Base-by-base conservation (phyloP, 2,329 filamentous ascomycete genomes). In the Exophiala spinifera region DNA sequence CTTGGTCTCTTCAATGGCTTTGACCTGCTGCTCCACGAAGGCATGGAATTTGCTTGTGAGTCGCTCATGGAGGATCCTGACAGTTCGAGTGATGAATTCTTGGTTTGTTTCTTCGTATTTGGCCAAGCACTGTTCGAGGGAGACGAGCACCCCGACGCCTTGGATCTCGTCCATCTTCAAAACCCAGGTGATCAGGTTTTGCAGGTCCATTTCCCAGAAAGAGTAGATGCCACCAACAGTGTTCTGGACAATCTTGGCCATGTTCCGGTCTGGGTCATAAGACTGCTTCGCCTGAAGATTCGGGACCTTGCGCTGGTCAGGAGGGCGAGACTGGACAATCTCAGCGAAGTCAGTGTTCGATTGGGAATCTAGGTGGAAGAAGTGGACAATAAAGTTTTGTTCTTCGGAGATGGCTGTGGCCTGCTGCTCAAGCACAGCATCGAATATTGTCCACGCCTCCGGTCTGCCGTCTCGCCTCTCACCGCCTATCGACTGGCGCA, bases 301-400 rank as follows among this genome's bases (percentile, higher is more conserved):
- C 14, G 85, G 85, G 19, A 87, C 84, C 39, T 79, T 79, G 44
- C 92, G 83, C 34, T 85, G 79, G 39, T 84, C 81, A 5, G 91
- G 89, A 20, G 80, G 74, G 1, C 78, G 77, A 1, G 81, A 79
- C 17, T 81, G 77, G 15, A 96, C 86, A 2, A 86, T 81, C 61
- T 97, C 94, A 1, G 87, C 80, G 67, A 96, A 97, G 67, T 96
- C 91, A 14, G 82, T 73, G 33, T 84, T 86, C 64, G 91, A 86
- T 23, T 92, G 78, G 1, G 90, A 95, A n/a, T 87, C 89, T 21
- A 94, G 84, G 64, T 97, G 92, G 79, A 97, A 97, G 70, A 96
- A 94, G 63, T 95, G 90, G n/a, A 96, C 85, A 46, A 96, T 79
- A 67, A 97, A 99, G 68, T 96, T 97, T 69, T 99, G 92, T 72